Conservation (phyloP, 1,284 basidiomycete genomes). For the Pseudomicrostroma phylloplanum region DNA sequence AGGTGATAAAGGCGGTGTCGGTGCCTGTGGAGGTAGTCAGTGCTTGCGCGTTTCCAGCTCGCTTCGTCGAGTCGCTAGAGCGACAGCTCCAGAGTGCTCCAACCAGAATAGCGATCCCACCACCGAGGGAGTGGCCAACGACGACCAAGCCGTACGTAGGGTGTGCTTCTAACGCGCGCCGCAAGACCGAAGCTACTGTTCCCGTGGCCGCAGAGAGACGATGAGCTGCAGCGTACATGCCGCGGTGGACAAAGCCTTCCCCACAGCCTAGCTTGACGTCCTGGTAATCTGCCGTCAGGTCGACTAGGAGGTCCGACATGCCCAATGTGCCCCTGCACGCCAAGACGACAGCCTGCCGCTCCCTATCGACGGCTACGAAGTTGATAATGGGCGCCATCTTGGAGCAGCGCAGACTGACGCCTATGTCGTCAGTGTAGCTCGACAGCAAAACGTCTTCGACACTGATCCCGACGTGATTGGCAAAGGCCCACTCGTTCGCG, state of each 20-base stretch:
- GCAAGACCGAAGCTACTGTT: conserved; percentile 54
- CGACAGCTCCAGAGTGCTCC: conserved; percentile 50
- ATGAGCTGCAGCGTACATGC: conserved; percentile 55
- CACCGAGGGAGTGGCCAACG: conserved; percentile 55
- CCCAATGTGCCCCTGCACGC: conserved; percentile 56
- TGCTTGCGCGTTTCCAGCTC: neutral
- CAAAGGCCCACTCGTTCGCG: conserved; percentile 53
- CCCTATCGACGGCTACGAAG: conserved; percentile 55
- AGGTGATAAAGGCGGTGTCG: conserved; percentile 55
- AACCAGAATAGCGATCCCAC: conserved; percentile 54
- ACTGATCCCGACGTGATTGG: conserved; percentile 54
- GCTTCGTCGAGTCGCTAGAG: conserved; percentile 30
- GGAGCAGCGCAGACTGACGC: conserved; percentile 32
- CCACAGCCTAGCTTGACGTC: conserved; percentile 34
- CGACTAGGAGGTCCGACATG: conserved; percentile 56
- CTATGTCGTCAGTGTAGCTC: conserved; percentile 51
- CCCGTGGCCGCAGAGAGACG: conserved; percentile 51
- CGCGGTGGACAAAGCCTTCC: conserved; percentile 48
- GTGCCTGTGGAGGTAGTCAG: conserved; percentile 45
- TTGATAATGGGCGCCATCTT: conserved; percentile 54
- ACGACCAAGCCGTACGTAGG: conserved; percentile 56
- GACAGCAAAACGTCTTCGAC: conserved; percentile 55
- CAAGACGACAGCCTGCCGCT: conserved; percentile 53
- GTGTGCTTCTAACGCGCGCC: conserved; percentile 51
- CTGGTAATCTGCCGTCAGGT: conserved; percentile 56